These are phyloP conservation scores for apple (Malus domestica) DNA, from an alignment of 306 rosid species.

Conservation along the genomic window DNA sequence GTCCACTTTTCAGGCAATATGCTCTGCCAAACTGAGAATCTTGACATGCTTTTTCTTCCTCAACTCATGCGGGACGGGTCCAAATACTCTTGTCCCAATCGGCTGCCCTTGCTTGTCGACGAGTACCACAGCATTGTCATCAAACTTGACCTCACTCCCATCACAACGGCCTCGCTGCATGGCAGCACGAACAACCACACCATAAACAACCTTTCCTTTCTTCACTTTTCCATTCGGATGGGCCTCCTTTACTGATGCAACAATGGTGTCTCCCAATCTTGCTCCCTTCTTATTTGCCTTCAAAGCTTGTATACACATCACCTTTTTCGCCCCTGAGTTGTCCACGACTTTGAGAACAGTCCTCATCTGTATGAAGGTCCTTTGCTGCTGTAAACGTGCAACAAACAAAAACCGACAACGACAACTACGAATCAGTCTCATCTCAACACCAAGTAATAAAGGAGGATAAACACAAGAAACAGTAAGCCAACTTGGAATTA, in stretches of 20 bases:
- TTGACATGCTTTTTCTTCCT: slow-evolving; percentile 87
- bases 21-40: slow-evolving; percentile 80
- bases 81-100: slow-evolving; percentile 86
- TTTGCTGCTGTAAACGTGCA: slow-evolving; percentile 48
- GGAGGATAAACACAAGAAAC: not conserved
- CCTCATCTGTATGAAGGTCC: slow-evolving; percentile 88
- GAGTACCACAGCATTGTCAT: slow-evolving; percentile 75
- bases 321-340: slow-evolving; percentile 78
- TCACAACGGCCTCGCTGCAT: slow-evolving; percentile 76
- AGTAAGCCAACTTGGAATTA: not conserved
- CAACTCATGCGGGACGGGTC: slow-evolving; percentile 83
- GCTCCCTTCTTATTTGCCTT: slow-evolving; percentile 87
- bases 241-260: slow-evolving; percentile 88
- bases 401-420: not conserved
- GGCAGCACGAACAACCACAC: slow-evolving; percentile 65
- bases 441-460: not conserved
- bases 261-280: slow-evolving; percentile 76
- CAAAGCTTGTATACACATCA: slow-evolving; percentile 89
- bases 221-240: slow-evolving; percentile 82
- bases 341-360: slow-evolving; percentile 91
- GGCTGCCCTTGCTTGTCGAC: slow-evolving; percentile 95
- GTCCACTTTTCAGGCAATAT: slow-evolving; percentile 45
- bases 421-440: not conserved
- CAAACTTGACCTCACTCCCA: slow-evolving; percentile 88
- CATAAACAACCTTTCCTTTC: slow-evolving; percentile 63